A percentile compares a stretch with the other conserved stretches of the same genome.
phyloP scores from a whole-genome alignment of 768 basidiomycete species.

The Lactarius hengduanensis region DNA sequence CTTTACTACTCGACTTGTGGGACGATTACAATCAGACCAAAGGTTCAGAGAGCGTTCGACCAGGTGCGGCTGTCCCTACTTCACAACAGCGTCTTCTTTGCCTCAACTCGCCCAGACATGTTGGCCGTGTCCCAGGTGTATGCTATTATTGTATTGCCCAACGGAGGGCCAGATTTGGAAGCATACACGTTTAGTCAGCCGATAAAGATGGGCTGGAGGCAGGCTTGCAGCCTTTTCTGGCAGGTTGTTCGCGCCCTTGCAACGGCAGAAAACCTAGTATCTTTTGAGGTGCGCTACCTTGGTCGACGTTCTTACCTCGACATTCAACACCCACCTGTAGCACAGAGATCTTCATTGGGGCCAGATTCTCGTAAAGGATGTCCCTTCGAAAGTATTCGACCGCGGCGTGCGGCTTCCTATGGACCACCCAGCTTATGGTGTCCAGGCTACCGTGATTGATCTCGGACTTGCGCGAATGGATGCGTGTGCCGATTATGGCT shows the following conservation, averaged over 20 bases:
- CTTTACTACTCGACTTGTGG: constrained; percentile 77
- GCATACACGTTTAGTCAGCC: constrained; percentile 64
- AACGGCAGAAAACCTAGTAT: constrained; percentile 73
- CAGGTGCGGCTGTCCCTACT: constrained; percentile 50
- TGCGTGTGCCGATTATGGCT: constrained; percentile 47
- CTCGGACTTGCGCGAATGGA: constrained; percentile 89
- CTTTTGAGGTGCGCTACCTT: constrained; percentile 73
- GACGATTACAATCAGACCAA: constrained; percentile 75
- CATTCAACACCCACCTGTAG: constrained; percentile 42
- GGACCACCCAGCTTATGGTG: constrained; percentile 66
- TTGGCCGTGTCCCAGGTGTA: constrained; percentile 80
- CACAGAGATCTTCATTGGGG: constrained; percentile 99
- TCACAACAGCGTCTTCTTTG: background rate
- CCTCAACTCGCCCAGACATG: constrained; percentile 50
- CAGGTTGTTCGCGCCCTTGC: constrained; percentile 79
- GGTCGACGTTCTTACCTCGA: constrained; percentile 1
- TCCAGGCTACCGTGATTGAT: constrained; percentile 87
- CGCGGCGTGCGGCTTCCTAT: constrained; percentile 44
- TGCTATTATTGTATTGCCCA: constrained; percentile 84
- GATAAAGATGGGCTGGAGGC: constrained; percentile 69
- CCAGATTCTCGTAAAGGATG: constrained; percentile 80
- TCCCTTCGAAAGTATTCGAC: constrained; percentile 34
- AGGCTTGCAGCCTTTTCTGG: constrained; percentile 89
- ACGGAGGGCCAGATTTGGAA: constrained; percentile 91
- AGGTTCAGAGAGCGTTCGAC: constrained; percentile 81